Percentiles rank a stretch among this genome's conserved stretches.
phyloP scores from a whole-genome alignment of 2,329 filamentous ascomycete genomes.

The Exophiala sp. region DNA sequence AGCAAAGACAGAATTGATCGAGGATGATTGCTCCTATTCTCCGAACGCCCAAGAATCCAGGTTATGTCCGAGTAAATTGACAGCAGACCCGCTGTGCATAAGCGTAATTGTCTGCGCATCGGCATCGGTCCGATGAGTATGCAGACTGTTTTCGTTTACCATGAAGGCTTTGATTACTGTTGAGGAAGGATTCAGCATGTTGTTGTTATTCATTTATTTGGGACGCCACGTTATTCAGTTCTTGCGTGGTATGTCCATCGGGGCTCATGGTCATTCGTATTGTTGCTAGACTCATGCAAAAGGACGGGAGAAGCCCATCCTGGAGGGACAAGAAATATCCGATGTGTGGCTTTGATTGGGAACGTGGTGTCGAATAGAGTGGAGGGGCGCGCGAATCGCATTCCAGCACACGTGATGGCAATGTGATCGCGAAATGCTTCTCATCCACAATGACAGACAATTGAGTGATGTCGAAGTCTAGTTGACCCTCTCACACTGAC shows the following conservation, averaged over 20 bases:
- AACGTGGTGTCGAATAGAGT: neutral
- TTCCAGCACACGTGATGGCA: slow-evolving; percentile 5
- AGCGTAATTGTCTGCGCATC: slow-evolving; percentile 15
- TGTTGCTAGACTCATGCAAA: neutral
- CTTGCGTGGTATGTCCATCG: neutral
- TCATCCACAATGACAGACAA: slow-evolving; percentile 4
- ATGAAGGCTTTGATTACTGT: too few species aligned
- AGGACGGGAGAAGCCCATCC: neutral
- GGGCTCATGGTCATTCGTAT: neutral
- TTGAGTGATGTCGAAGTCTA: neutral
- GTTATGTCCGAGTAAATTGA: slow-evolving; percentile 13
- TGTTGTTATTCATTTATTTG: neutral
- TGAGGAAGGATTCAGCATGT: too few species aligned
- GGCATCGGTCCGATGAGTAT: neutral
- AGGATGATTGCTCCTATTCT: slow-evolving; percentile 10
- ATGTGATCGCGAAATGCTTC: neutral
- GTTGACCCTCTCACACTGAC: slow-evolving; percentile 1
- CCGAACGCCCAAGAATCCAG: slow-evolving; percentile 7
- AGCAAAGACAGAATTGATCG: neutral
- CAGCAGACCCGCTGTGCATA: slow-evolving; percentile 12
- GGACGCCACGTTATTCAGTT: neutral
- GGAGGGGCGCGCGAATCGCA: slow-evolving; percentile 7
- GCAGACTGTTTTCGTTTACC: too few species aligned
- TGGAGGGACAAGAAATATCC: neutral
- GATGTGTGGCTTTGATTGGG: too few species aligned